These are phyloP conservation scores for Camellia sinensis DNA, from an alignment of 148 eudicot genomes.

Conservation along the genomic window DNA sequence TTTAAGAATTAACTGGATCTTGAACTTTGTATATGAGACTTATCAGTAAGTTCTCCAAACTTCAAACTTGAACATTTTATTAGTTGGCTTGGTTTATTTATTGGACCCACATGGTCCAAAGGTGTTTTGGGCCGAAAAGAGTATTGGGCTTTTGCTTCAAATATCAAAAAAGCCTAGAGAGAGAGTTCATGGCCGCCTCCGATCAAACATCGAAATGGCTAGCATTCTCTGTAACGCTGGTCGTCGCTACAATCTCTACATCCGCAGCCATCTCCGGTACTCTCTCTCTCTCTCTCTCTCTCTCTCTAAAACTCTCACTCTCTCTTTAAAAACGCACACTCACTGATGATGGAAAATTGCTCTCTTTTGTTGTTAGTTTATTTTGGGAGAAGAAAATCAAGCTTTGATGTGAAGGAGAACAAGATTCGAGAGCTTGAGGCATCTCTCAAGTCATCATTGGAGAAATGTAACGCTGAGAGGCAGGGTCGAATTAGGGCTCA, in stretches of 20 bases:
- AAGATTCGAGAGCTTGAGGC: conserved; percentile 48
- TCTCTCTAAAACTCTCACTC: conserved; percentile 5
- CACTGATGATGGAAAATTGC: background rate
- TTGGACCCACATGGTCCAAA: too few species aligned
- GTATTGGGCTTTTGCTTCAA: background rate
- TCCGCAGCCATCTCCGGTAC: conserved; percentile 37
- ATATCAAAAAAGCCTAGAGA: background rate
- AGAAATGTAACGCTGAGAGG: conserved; percentile 72
- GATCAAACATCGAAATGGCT: conserved; percentile 39
- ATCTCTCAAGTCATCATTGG: conserved; percentile 42
- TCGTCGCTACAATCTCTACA: conserved; percentile 31
- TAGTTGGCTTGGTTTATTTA: too few species aligned
- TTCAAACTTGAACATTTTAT: too few species aligned
- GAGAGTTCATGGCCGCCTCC: conserved; percentile 25
- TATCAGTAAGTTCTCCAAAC: too few species aligned
- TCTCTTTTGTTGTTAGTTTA: conserved; percentile 22
- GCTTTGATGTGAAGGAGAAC: conserved; percentile 23
- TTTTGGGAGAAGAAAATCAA: conserved; percentile 45
- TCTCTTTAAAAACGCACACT: background rate
- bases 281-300: conserved; percentile 6
- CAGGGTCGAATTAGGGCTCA: conserved; percentile 92
- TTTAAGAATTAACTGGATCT: too few species aligned
- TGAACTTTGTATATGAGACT: too few species aligned
- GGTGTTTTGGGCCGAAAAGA: too few species aligned
- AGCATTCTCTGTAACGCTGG: conserved; percentile 32